Conservation (phyloP, 2,329 filamentous ascomycete genomes). For the Penicillium frequentans region DNA sequence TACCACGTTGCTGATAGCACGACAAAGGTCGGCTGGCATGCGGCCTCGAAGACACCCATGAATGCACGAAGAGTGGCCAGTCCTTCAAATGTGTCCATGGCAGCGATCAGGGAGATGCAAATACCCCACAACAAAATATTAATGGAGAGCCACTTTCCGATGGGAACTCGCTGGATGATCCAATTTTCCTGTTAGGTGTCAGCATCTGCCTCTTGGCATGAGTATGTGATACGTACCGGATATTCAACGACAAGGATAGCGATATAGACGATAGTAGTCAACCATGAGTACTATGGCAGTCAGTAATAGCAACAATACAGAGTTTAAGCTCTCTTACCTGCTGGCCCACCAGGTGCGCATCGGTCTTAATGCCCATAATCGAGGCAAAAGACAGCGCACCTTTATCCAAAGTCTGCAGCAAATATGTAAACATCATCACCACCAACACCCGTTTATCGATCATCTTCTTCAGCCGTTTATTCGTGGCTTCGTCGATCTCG, state of each 20-base stretch:
- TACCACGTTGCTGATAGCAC: constrained; percentile 71
- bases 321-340: constrained; percentile 28
- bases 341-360: constrained; percentile 46
- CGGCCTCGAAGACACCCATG: constrained; percentile 70
- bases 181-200: constrained; percentile 48
- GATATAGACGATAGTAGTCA: constrained; percentile 72
- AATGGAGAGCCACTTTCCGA: constrained; percentile 65
- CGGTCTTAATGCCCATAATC: constrained; percentile 44
- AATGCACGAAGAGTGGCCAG: constrained; percentile 63
- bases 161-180: constrained; percentile 61
- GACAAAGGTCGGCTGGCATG: constrained; percentile 68
- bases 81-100: constrained; percentile 59
- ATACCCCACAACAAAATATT: constrained; percentile 66
- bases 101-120: constrained; percentile 61
- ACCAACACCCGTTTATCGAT: constrained; percentile 68
- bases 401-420: constrained; percentile 58
- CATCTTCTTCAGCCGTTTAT: constrained; percentile 60
- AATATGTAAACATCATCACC: constrained; percentile 73
- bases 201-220: background rate
- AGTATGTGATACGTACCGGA: constrained; percentile 49
- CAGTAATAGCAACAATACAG: background rate
- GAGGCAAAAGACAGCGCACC: constrained; percentile 44
- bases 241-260: constrained; percentile 70
- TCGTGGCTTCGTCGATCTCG: constrained; percentile 60
- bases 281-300: constrained; percentile 61